Base-by-base conservation (phyloP, 371 early-diverging fungal species). In the Nematocida minor region DNA sequence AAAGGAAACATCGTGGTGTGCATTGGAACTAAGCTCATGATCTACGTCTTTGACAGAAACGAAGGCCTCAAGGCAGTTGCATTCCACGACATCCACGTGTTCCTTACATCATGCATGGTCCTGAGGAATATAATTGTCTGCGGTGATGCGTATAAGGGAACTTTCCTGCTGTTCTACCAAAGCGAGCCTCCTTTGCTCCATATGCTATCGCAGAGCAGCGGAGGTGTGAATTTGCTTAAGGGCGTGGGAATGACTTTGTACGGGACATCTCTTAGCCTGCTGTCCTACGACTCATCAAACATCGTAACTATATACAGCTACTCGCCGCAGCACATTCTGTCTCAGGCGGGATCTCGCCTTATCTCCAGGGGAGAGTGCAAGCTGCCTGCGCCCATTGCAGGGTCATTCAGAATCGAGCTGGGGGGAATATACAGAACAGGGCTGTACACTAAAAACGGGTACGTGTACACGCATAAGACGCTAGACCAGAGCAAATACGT, bases 141-240 rank as follows among this genome's bases (percentile, higher is more conserved):
- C n/a, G 93, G 92, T 27, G 98, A 97, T 82, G 88, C 91, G 2
- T 88, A 88, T 83, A 93, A 93, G 80, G 90, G 93, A 9, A 87
- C 93, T 2, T 92, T 91, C 90, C 93, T 96, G 68, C 83, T 91
- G 2, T 96, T 91, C 1, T 94, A 93, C 82, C 96, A 97, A 87
- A 90, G 93, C 63, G 93, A 94, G 36, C 95, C 95, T 4, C 88
- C 93, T 0, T 91, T 93, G 66, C 85, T 96, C 32, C 88, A 88
- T 2, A 82, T 93, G 44, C 81, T 97, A 20, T 55, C 77, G 20
- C 74, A 57, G 18, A 80, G 81, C 55, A 70, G 63, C 46, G 51
- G 67, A 31, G 14, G 46, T 20, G 27, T 66, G 11, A 66, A 67
- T 22, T n/a, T 55, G 6, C 55, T 63, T 3, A 41, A 38, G 31